A percentile compares a stretch with the other conserved stretches of the same genome.
Conservation (phyloP, 2,329 filamentous ascomycete species). For the Aspergillus terreus region DNA sequence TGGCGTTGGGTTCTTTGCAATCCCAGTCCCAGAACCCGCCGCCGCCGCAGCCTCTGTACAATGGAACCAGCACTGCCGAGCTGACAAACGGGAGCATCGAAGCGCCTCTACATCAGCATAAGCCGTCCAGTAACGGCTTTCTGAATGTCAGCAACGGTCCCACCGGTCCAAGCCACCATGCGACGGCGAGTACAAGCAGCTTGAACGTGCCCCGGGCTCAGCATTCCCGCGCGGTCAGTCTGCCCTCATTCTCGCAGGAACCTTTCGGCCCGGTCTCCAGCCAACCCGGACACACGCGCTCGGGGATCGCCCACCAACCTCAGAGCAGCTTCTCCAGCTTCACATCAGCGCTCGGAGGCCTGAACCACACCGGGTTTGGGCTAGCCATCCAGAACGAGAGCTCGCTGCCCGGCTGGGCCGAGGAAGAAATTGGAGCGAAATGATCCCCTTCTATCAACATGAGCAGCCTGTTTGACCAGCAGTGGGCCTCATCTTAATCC, state of each 20-base stretch:
- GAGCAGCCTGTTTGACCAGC: constrained; percentile 16
- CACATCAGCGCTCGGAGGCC: constrained; percentile 56
- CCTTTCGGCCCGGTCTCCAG: constrained; percentile 46
- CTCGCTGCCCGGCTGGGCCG: constrained; percentile 59
- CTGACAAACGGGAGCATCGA: constrained; percentile 54
- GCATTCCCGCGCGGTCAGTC: constrained; percentile 79
- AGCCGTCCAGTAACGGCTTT: constrained; percentile 64
- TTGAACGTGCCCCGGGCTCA: constrained; percentile 54
- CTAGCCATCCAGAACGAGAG: constrained; percentile 58
- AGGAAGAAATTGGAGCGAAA: constrained; percentile 60
- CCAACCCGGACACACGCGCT: constrained; percentile 32
- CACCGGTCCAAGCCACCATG: constrained; percentile 72
- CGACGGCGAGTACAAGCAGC: constrained; percentile 58
- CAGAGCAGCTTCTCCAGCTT: constrained; percentile 57
- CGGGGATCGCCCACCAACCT: constrained; percentile 38
- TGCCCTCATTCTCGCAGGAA: constrained; percentile 68
- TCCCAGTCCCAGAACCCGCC: constrained; percentile 63
- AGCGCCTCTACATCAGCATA: constrained; percentile 48
- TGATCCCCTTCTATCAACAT: constrained; percentile 23
- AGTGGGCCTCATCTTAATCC: constrained; percentile 12
- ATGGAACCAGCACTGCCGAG: constrained; percentile 64
- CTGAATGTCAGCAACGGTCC: constrained; percentile 49
- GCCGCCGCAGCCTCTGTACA: constrained; percentile 79
- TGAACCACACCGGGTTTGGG: constrained; percentile 56
- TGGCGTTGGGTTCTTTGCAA: constrained; percentile 43